Percentiles rank a stretch among this genome's conserved stretches.
phyloP scores from a whole-genome alignment of 805 yeast genomes.

The Blastobotrys attinorum region DNA sequence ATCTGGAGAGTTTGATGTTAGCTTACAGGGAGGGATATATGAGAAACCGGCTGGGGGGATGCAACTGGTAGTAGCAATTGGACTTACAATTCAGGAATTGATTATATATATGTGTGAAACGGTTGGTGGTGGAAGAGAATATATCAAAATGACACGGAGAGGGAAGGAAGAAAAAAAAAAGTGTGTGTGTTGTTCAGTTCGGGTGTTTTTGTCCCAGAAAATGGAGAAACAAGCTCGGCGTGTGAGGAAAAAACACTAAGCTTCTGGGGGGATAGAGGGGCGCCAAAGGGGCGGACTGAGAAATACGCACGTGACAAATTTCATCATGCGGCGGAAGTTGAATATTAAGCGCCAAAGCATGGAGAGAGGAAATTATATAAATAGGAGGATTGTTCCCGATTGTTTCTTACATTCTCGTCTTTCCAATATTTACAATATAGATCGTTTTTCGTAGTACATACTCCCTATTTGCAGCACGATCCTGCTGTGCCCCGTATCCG shows the following conservation, averaged over 20 bases:
- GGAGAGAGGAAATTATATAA: not conserved
- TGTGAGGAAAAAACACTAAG: not conserved
- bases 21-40: too few relatives aligned
- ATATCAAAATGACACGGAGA: too few relatives aligned
- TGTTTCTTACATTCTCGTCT: too few relatives aligned
- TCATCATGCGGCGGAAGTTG: not conserved
- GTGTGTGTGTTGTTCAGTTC: not conserved
- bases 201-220: not conserved
- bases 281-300: too few relatives aligned
- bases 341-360: not conserved
- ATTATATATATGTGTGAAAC: not conserved
- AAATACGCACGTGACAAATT: not conserved
- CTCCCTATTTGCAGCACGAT: too few relatives aligned
- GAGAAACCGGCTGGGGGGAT: too few relatives aligned
- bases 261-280: not conserved
- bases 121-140: not conserved
- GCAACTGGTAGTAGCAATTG: too few relatives aligned
- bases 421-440: too few relatives aligned
- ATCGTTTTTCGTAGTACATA: too few relatives aligned
- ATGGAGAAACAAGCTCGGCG: not conserved
- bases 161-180: not conserved
- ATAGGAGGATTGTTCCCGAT: not conserved
- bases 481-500: too few relatives aligned
- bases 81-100: too few relatives aligned
- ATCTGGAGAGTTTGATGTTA: not conserved